A percentile compares a stretch with the other conserved stretches of the same genome.
Conservation (phyloP, 2,329 filamentous ascomycete species). For the Trichoderma koningii region DNA sequence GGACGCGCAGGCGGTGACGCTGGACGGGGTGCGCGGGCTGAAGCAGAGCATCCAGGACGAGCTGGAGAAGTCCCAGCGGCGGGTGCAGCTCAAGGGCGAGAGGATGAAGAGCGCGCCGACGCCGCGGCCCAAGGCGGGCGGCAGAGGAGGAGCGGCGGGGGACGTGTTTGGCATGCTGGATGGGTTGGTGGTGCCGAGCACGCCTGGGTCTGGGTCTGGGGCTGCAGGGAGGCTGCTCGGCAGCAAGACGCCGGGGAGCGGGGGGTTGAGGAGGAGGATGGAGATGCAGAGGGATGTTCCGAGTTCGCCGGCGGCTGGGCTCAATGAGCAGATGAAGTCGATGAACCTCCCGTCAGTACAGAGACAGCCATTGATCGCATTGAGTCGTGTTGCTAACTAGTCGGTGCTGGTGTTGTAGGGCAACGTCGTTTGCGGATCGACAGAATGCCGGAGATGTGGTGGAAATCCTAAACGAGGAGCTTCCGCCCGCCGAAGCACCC, state of each 20-base stretch:
- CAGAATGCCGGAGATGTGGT: conserved; percentile 77
- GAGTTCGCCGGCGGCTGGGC: conserved; percentile 41
- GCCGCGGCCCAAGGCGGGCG: conserved; percentile 53
- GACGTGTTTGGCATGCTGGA: conserved; percentile 88
- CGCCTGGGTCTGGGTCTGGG: conserved; percentile 47
- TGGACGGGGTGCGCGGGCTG: conserved; percentile 73
- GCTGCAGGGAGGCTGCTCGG: conserved; percentile 23
- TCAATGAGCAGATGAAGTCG: conserved; percentile 40
- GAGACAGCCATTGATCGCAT: too few species aligned
- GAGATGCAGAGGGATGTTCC: conserved; percentile 34
- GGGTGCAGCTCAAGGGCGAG: conserved; percentile 62
- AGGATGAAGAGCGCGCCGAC: conserved; percentile 62
- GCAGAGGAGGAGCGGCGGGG: conserved; percentile 45
- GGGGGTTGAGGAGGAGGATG: conserved; percentile 40
- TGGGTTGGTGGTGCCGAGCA: conserved; percentile 68
- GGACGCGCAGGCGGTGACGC: conserved; percentile 68
- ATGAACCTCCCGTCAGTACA: conserved; percentile 38
- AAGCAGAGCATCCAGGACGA: conserved; percentile 85
- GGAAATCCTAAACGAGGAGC: conserved; percentile 79
- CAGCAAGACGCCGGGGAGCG: conserved; percentile 38
- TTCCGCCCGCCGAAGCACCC: conserved; percentile 67
- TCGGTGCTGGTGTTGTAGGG: conserved; percentile 28
- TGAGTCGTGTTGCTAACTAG: neutral
- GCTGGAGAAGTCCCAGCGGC: conserved; percentile 74
- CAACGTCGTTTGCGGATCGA: conserved; percentile 67